These are phyloP conservation scores for Cladosporium sp. DNA, from an alignment of 2,329 filamentous ascomycete species.

Conservation along the genomic window DNA sequence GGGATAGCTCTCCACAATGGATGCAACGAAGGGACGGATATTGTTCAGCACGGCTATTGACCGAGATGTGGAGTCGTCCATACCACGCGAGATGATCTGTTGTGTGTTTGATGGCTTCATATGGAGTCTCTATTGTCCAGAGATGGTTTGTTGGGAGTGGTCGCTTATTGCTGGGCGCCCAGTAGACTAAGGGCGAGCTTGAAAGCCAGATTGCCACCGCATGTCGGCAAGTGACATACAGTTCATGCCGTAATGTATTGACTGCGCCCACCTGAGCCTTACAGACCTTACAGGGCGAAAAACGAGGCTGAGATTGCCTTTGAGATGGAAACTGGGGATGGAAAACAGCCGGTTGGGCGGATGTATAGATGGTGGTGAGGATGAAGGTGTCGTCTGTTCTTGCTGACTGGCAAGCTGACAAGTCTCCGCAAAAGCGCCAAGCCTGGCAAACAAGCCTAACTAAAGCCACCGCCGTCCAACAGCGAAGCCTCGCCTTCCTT, in stretches of 20 bases:
- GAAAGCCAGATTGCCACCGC: conserved; percentile 6
- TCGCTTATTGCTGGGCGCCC: conserved; percentile 5
- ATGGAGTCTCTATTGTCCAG: conserved; percentile 11
- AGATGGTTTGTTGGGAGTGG: conserved; percentile 1
- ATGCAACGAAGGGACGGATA: neutral
- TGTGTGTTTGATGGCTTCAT: neutral
- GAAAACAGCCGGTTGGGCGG: neutral
- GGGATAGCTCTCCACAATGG: conserved; percentile 8
- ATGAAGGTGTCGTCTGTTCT: neutral
- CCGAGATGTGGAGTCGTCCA: neutral
- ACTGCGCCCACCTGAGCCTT: neutral
- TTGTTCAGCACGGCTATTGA: neutral
- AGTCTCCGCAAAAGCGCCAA: neutral
- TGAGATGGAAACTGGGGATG: neutral
- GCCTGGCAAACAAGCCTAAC: no score
- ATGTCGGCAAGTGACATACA: neutral
- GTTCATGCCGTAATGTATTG: neutral
- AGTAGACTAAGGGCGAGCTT: conserved; percentile 7
- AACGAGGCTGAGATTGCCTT: conserved; percentile 7
- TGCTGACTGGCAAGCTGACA: neutral
- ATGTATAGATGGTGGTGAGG: no score
- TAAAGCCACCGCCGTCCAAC: neutral
- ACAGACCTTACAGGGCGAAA: neutral
- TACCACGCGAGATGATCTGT: neutral
- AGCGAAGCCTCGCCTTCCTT: neutral